Conservation (phyloP, 169 alveolate species). For the Perkinsus marinus region DNA sequence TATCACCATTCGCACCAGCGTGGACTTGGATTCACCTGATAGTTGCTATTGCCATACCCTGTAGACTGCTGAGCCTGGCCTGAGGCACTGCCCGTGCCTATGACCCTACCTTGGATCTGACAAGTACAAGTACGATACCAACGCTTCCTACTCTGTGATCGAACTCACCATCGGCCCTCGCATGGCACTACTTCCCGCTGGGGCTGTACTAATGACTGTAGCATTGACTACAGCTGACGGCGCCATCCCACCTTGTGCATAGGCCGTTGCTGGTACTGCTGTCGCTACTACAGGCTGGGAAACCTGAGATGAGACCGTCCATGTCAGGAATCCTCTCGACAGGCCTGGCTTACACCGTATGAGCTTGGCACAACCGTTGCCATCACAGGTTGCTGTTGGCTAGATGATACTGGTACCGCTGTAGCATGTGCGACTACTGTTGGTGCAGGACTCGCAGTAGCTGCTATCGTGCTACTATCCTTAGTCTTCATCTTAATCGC, state of each 20-base stretch:
- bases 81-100: background rate
- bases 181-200: too few relatives aligned
- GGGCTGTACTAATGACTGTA: too few relatives aligned
- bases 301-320: background rate
- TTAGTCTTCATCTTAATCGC: background rate
- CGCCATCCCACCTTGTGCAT: background rate
- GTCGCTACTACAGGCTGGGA: background rate
- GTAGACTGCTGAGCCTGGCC: background rate
- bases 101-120: background rate
- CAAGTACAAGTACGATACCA: background rate
- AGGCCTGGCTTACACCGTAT: background rate
- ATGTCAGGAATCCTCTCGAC: background rate
- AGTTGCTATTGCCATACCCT: background rate
- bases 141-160: background rate
- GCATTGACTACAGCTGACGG: background rate
- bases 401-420: background rate
- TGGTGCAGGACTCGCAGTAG: background rate
- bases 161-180: background rate
- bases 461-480: background rate
- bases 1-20: too few relatives aligned
- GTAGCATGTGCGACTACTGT: background rate
- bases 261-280: background rate
- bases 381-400: background rate
- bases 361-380: background rate
- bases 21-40: background rate